Evolutionary conservation across 345 rosid species (phyloP).

Genomic region (Anacardium occidentale): DNA sequence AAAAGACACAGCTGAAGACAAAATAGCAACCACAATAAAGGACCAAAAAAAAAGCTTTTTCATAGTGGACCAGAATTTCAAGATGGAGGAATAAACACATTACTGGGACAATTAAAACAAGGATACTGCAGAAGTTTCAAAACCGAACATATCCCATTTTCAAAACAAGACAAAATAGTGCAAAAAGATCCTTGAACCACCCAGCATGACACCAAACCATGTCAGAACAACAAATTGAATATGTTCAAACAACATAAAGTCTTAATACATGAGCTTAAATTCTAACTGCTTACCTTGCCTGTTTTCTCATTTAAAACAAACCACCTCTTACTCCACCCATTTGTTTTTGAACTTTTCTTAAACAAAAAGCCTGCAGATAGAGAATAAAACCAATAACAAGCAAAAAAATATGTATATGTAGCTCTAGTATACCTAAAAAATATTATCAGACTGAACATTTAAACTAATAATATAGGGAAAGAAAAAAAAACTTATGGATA

Average conservation of each 20-base stretch:
- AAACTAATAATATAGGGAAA: neutral
- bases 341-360: conserved; percentile 91
- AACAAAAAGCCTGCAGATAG: conserved; percentile 71
- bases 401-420: neutral
- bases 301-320: conserved; percentile 95
- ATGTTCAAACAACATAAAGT: conserved; percentile 2
- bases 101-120: neutral
- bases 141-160: neutral
- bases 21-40: neutral
- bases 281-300: conserved; percentile 74
- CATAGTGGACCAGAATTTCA: neutral
- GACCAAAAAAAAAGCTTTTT: neutral
- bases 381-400: conserved; percentile 9
- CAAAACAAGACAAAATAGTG: neutral
- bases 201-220: neutral
- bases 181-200: too few relatives aligned
- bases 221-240: neutral
- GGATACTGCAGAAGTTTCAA: neutral
- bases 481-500: too few relatives aligned
- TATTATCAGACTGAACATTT: neutral
- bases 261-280: neutral
- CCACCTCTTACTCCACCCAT: conserved; percentile 93
- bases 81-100: neutral
- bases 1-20: too few relatives aligned
- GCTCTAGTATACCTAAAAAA: neutral